Percentiles rank a stretch among this genome's conserved stretches.
Conservation (phyloP, 2,329 filamentous ascomycete species). For the Bipolaris zeicola region DNA sequence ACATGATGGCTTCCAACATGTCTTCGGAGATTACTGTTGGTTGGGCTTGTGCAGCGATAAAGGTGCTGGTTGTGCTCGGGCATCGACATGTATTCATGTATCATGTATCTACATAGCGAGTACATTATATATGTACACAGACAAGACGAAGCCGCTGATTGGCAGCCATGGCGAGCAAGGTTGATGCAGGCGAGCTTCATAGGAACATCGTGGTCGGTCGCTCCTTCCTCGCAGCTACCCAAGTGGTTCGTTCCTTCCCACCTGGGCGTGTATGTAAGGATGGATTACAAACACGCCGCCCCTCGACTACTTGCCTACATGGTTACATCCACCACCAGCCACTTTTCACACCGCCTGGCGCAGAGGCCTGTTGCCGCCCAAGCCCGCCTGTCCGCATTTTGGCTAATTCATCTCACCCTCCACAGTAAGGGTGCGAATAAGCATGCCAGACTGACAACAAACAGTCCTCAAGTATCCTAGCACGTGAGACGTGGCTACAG, state of each 20-base stretch:
- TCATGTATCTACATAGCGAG: too few species aligned
- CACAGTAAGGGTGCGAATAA: background rate
- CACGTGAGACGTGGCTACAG: conserved; percentile 22
- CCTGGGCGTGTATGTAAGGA: background rate
- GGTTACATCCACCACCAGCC: background rate
- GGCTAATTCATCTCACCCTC: too few species aligned
- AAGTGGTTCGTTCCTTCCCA: background rate
- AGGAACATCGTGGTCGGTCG: background rate
- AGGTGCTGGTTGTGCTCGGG: conserved; percentile 69
- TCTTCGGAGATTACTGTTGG: conserved; percentile 13
- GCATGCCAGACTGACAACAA: background rate
- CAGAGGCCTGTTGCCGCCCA: background rate
- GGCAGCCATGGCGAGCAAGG: too few species aligned
- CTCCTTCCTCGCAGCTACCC: background rate
- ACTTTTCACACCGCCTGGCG: background rate
- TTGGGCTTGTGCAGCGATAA: background rate
- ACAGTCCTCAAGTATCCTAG: background rate
- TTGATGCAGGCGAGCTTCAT: too few species aligned
- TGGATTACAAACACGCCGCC: too few species aligned
- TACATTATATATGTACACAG: too few species aligned
- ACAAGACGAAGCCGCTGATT: too few species aligned
- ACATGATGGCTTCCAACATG: background rate
- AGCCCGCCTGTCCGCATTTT: background rate
- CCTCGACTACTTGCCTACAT: background rate
- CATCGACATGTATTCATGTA: conserved; percentile 24